These are phyloP conservation scores for Yarrowia deformans DNA, from an alignment of 805 yeast species.

Conservation along the genomic window DNA sequence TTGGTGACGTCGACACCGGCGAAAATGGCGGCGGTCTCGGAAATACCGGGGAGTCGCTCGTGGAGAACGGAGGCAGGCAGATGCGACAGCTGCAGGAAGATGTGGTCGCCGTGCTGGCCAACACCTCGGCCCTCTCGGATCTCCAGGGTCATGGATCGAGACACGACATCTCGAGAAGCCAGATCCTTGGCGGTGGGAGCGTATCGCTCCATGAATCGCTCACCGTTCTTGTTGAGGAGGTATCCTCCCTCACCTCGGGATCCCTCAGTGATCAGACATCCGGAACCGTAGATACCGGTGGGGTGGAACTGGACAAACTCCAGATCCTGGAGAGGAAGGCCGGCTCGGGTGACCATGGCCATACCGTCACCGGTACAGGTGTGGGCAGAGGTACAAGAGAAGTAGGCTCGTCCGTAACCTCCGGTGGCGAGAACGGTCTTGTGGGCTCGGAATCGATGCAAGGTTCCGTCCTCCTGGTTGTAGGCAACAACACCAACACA, in stretches of 20 bases:
- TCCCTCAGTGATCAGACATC: constrained; percentile 98
- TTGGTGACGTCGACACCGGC: constrained; percentile 99
- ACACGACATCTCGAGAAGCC: constrained; percentile 98
- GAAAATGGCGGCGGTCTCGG: constrained; percentile 96
- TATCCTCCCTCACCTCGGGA: constrained; percentile 99
- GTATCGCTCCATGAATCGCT: constrained; percentile 98
- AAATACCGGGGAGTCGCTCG: constrained; percentile 98
- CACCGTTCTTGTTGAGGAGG: constrained; percentile 95
- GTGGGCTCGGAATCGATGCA: constrained; percentile 97
- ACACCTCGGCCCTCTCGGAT: constrained; percentile 99
- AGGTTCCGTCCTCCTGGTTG: constrained; percentile 98
- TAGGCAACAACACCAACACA: constrained; percentile 97
- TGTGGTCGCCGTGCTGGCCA: constrained; percentile 94
- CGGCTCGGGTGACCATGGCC: constrained; percentile 99
- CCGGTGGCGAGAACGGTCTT: constrained; percentile 97
- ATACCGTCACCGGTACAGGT: constrained; percentile 99
- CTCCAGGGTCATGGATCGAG: constrained; percentile 98
- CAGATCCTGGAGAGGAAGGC: constrained; percentile 95
- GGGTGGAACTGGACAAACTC: constrained; percentile 99
- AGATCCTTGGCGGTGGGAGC: constrained; percentile 98
- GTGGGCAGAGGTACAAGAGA: constrained; percentile 98
- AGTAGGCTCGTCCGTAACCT: constrained; percentile 98
- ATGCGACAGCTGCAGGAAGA: constrained; percentile 91
- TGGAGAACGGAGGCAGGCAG: constrained; percentile 89
- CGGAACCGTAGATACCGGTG: constrained; percentile 98